Conservation (phyloP, 495 filamentous ascomycete species). For the Monascus purpureus region DNA sequence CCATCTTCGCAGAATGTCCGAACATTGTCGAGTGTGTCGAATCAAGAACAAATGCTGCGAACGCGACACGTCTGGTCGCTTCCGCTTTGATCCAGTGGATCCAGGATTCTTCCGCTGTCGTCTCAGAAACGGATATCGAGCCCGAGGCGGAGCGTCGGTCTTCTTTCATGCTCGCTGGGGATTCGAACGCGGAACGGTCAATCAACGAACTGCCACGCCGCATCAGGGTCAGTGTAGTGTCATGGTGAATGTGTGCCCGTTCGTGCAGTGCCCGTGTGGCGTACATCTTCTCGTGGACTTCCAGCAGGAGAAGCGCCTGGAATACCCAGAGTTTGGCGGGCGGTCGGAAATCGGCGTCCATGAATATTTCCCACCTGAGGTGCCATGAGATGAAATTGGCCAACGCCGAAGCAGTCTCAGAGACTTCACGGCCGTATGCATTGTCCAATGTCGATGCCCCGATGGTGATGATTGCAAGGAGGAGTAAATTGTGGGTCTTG, state of each 20-base stretch:
- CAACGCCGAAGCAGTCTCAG: constrained; percentile 58
- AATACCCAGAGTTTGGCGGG: constrained; percentile 98
- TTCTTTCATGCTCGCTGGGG: constrained; percentile 68
- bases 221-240: constrained; percentile 91
- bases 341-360: constrained; percentile 78
- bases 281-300: constrained; percentile 95
- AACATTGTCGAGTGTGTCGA: constrained; percentile 98
- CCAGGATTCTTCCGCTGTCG: constrained; percentile 75
- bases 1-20: constrained; percentile 93
- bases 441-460: constrained; percentile 82
- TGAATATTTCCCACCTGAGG: constrained; percentile 84
- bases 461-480: constrained; percentile 91
- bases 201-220: constrained; percentile 83
- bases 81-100: constrained; percentile 94
- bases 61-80: constrained; percentile 77
- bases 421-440: constrained; percentile 57
- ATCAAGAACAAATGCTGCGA: constrained; percentile 91
- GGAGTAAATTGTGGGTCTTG: constrained; percentile 65
- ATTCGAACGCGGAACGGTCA: constrained; percentile 76
- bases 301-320: constrained; percentile 77
- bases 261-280: constrained; percentile 85
- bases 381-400: constrained; percentile 85
- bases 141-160: constrained; percentile 36
- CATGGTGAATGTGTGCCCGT: constrained; percentile 92
- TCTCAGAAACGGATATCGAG: constrained; percentile 41